Percentiles rank a stretch among this genome's conserved stretches.
Evolutionary conservation across 2,329 filamentous ascomycete species (phyloP).

Genomic region (Xylaria sp.): DNA sequence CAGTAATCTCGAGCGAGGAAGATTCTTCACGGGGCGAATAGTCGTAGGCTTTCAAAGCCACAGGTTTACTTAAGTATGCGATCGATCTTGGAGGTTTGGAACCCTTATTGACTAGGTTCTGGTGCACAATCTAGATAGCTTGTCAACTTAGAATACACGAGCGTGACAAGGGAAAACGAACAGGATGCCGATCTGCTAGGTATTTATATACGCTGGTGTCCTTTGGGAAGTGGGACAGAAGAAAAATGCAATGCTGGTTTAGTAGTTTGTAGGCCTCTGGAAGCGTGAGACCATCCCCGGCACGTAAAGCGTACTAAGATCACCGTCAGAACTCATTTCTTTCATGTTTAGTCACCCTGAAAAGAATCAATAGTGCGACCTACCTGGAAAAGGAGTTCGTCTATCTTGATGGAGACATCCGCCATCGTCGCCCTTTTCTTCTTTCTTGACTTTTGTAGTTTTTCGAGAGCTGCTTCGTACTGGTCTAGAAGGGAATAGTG

Average conservation of each 20-base stretch:
- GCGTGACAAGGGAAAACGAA: slow-evolving; percentile 46
- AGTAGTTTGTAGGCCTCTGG: slow-evolving; percentile 61
- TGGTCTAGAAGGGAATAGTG: slow-evolving; percentile 71
- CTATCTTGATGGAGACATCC: slow-evolving; percentile 46
- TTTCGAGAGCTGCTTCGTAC: slow-evolving; percentile 57
- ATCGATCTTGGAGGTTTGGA: slow-evolving; percentile 23
- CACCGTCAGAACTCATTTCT: not conserved
- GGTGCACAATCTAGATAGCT: slow-evolving; percentile 32
- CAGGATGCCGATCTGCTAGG: slow-evolving; percentile 55
- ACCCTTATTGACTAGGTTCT: slow-evolving; percentile 37
- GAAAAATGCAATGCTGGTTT: slow-evolving; percentile 60
- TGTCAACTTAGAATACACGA: slow-evolving; percentile 23
- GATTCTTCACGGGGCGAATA: slow-evolving; percentile 41
- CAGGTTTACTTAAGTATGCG: slow-evolving; percentile 1
- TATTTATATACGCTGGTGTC: slow-evolving; percentile 62
- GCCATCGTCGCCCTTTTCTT: slow-evolving; percentile 47
- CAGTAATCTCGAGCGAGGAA: slow-evolving; percentile 37
- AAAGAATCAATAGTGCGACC: not conserved
- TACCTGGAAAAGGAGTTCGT: slow-evolving; percentile 53
- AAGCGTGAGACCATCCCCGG: slow-evolving; percentile 63
- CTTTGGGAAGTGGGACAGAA: slow-evolving; percentile 62
- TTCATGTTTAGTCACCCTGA: not conserved
- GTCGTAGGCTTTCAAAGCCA: slow-evolving; percentile 35
- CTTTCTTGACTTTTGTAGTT: slow-evolving; percentile 45
- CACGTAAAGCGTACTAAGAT: slow-evolving; percentile 60